phyloP scores from a whole-genome alignment of 192 early-diverging fungal genomes.

The Pilaira anomala region DNA sequence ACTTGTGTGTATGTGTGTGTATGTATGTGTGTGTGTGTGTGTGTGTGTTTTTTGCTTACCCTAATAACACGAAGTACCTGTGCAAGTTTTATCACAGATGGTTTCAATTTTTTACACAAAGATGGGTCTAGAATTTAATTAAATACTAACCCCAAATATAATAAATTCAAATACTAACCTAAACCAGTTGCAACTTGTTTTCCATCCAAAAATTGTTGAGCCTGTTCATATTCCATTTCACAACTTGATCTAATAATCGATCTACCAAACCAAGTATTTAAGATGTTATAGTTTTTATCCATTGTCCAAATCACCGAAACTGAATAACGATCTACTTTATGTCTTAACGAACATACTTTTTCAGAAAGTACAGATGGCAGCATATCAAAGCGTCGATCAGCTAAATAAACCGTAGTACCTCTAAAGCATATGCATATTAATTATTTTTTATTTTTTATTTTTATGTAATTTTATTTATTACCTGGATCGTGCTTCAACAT shows the following conservation, averaged over 20 bases:
- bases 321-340: slow-evolving; percentile 63
- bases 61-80: slow-evolving; percentile 53
- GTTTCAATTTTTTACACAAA: slow-evolving; percentile 19
- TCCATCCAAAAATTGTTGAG: slow-evolving; percentile 67
- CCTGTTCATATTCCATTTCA: slow-evolving; percentile 77
- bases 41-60: slow-evolving; percentile 27
- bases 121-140: slow-evolving; percentile 29
- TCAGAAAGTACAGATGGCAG: slow-evolving; percentile 71
- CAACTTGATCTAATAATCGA: slow-evolving; percentile 69
- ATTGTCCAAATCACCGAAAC: slow-evolving; percentile 72
- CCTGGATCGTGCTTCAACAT: slow-evolving; percentile 64
- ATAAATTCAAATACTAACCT: slow-evolving; percentile 12
- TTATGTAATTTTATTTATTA: not conserved
- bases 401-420: slow-evolving; percentile 75
- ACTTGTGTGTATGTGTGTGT: too few relatives aligned
- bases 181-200: slow-evolving; percentile 37
- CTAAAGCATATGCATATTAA: slow-evolving; percentile 29
- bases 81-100: slow-evolving; percentile 44
- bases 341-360: slow-evolving; percentile 66
- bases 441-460: not conserved
- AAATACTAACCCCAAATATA: not conserved
- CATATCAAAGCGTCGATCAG: slow-evolving; percentile 82
- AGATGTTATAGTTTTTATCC: slow-evolving; percentile 48
- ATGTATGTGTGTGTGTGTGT: too few relatives aligned
- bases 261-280: slow-evolving; percentile 70